phyloP scores from a whole-genome alignment of 106 monocot genomes.

The Triglochin maritima region DNA sequence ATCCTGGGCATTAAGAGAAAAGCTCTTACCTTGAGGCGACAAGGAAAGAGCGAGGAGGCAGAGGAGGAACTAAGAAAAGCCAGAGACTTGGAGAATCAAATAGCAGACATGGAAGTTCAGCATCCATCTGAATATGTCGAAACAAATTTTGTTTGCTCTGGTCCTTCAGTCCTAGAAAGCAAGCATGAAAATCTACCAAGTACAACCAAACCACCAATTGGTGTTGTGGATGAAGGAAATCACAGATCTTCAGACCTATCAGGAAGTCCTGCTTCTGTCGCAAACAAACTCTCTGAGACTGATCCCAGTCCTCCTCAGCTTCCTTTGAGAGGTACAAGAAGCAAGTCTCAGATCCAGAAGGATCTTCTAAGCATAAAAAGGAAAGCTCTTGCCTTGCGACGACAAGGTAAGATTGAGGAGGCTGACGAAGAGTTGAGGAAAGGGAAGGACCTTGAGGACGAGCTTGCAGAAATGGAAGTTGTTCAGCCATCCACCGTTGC shows the following conservation, averaged over 20 bases:
- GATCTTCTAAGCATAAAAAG: constrained; percentile 84
- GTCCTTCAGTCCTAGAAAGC: constrained; percentile 10
- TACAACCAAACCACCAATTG: not conserved
- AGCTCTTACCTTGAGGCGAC: constrained; percentile 64
- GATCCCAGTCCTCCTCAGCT: constrained; percentile 10
- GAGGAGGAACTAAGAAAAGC: constrained; percentile 71
- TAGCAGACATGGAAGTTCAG: constrained; percentile 46
- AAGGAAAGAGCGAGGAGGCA: constrained; percentile 69
- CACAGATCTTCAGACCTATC: too few relatives aligned
- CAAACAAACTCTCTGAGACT: too few relatives aligned
- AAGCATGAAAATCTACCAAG: not conserved
- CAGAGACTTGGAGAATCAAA: constrained; percentile 54
- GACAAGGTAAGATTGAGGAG: constrained; percentile 67
- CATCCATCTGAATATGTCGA: not conserved
- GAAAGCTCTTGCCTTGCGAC: constrained; percentile 70
- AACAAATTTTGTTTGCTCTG: constrained; percentile 7
- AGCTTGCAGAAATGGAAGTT: constrained; percentile 60
- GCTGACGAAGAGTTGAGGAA: constrained; percentile 74
- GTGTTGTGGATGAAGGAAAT: too few relatives aligned
- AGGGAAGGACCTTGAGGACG: constrained; percentile 63
- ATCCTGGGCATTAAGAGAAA: constrained; percentile 72
- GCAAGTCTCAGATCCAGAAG: constrained; percentile 61
- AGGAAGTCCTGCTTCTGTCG: too few relatives aligned
- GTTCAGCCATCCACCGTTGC: not conserved
- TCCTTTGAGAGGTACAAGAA: constrained; percentile 19